Evolutionary conservation across 495 filamentous ascomycete species (phyloP).

Genomic region (Cairneyella variabilis): DNA sequence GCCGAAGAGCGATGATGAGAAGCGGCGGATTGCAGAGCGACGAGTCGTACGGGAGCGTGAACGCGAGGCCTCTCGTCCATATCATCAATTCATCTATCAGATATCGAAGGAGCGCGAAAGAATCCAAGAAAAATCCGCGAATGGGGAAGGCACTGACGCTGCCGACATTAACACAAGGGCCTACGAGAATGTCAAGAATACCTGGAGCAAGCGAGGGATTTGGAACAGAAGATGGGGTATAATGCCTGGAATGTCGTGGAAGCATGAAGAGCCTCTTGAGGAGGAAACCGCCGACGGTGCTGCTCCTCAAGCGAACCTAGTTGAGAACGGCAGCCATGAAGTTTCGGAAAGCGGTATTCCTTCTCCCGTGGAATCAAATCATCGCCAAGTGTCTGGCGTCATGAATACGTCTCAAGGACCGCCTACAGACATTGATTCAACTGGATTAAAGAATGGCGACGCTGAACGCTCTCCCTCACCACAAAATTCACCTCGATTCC

Average conservation of each 20-base stretch:
- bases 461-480: slow-evolving; percentile 11
- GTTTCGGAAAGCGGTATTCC: neutral
- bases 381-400: slow-evolving; percentile 11
- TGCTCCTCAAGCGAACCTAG: neutral
- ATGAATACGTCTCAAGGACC: slow-evolving; percentile 10
- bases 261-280: neutral
- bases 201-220: slow-evolving; percentile 25
- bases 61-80: slow-evolving; percentile 26
- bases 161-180: slow-evolving; percentile 17
- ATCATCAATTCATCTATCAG: slow-evolving; percentile 30
- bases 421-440: slow-evolving; percentile 15
- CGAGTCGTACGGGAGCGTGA: slow-evolving; percentile 5
- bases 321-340: neutral
- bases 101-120: slow-evolving; percentile 24
- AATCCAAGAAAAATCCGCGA: slow-evolving; percentile 13
- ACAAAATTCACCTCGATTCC: slow-evolving; percentile 10
- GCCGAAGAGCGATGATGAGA: slow-evolving; percentile 8
- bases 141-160: neutral
- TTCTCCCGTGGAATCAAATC: slow-evolving; percentile 9
- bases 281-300: neutral
- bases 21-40: slow-evolving; percentile 3
- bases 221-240: slow-evolving; percentile 28
- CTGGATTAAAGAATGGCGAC: slow-evolving; percentile 10
- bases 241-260: slow-evolving; percentile 23
- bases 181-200: slow-evolving; percentile 22